These are phyloP conservation scores for Colletotrichum melonis DNA, from an alignment of 2,329 filamentous ascomycete genomes.

Conservation along the genomic window DNA sequence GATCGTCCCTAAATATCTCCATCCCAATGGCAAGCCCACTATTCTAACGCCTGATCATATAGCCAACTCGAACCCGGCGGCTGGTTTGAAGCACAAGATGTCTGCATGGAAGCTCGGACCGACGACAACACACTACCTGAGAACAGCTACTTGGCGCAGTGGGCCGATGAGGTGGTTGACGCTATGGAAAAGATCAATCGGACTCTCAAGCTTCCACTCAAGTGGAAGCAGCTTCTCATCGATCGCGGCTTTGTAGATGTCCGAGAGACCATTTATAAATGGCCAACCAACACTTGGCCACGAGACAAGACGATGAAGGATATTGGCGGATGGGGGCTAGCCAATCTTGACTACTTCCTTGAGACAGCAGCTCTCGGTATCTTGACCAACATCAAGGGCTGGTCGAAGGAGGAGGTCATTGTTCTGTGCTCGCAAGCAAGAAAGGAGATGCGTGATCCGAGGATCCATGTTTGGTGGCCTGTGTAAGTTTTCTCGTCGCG, in stretches of 20 bases:
- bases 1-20: neutral
- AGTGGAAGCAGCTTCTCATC: conserved; percentile 42
- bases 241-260: conserved; percentile 50
- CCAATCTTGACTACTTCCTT: conserved; percentile 45
- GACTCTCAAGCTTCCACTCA: conserved; percentile 41
- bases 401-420: conserved; percentile 45
- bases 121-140: conserved; percentile 47
- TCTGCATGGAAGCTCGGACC: conserved; percentile 41
- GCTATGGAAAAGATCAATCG: conserved; percentile 45
- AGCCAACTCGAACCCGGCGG: conserved; percentile 46
- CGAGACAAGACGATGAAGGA: conserved; percentile 48
- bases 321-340: conserved; percentile 45
- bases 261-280: conserved; percentile 44
- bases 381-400: conserved; percentile 50
- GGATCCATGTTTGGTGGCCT: conserved; percentile 42
- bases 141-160: conserved; percentile 46
- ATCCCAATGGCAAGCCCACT: too few species aligned
- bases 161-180: conserved; percentile 45
- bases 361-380: conserved; percentile 50
- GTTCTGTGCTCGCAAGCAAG: conserved; percentile 39
- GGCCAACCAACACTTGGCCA: conserved; percentile 52
- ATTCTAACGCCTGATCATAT: neutral
- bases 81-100: conserved; percentile 47
- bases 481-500: conserved; percentile 20
- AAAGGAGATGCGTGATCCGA: conserved; percentile 40